These are phyloP conservation scores for Podospora conica DNA, from an alignment of 495 filamentous ascomycete genomes.

Conservation along the genomic window DNA sequence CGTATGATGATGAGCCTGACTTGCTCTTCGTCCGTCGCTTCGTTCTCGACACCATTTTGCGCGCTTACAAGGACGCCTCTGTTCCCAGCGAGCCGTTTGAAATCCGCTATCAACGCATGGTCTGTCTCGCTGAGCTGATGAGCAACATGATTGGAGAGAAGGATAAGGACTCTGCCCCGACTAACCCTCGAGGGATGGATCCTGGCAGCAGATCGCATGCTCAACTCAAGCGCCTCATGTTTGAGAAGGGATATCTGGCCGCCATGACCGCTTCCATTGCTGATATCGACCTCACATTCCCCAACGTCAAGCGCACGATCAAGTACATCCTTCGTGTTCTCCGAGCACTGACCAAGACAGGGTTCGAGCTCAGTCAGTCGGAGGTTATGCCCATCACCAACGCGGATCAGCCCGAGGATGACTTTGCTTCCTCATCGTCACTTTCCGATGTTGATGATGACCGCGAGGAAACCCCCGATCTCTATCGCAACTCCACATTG, in stretches of 20 bases:
- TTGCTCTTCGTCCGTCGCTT: constrained; percentile 90
- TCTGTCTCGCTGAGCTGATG: constrained; percentile 85
- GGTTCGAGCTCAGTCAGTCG: constrained; percentile 72
- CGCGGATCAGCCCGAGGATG: constrained; percentile 73
- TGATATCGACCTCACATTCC: constrained; percentile 93
- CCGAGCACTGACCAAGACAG: constrained; percentile 80
- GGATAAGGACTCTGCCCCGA: constrained; percentile 46
- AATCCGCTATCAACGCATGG: constrained; percentile 75
- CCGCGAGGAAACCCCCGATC: constrained; percentile 93
- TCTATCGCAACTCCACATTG: constrained; percentile 92
- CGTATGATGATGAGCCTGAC: constrained; percentile 75
- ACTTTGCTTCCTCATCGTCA: constrained; percentile 84
- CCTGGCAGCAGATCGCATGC: constrained; percentile 47
- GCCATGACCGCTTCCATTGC: constrained; percentile 87
- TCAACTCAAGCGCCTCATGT: constrained; percentile 90
- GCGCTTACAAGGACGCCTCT: constrained; percentile 86
- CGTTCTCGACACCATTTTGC: constrained; percentile 85
- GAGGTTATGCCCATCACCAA: constrained; percentile 59
- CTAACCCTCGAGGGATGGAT: constrained; percentile 35
- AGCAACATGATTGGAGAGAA: constrained; percentile 81
- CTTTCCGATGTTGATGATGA: constrained; percentile 81
- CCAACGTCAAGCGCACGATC: constrained; percentile 82
- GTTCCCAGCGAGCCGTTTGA: constrained; percentile 75
- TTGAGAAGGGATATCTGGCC: constrained; percentile 90
- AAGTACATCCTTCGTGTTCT: constrained; percentile 93